Base-by-base conservation (phyloP, 228 moss, liverwort and hornwort species). In the Sphagnum fallax region DNA sequence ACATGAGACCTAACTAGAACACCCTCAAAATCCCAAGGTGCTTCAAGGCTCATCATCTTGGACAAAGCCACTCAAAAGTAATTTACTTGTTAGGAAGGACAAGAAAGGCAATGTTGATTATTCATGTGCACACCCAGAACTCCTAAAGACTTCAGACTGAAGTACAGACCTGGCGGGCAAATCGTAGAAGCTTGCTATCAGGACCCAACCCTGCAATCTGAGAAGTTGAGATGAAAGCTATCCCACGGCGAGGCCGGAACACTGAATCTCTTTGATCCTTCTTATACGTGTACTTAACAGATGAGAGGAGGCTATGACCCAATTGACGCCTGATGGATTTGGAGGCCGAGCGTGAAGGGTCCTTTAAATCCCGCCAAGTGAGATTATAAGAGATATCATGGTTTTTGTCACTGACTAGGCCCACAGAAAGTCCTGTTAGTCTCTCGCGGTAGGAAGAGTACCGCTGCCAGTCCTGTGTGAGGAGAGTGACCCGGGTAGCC, bases 401-500 rank as follows among this genome's bases (percentile, higher is more conserved):
- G 67, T 79, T 83, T 65, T 90, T 84, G 47, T 98, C 94, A 75
- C 92, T 90, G 15, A 98, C 67, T 73, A 98, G 78, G 63, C 92
- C 94, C 14, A 98, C 79, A 32, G 94, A 82, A 69, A 98, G 86
- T 47, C 98, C 98, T 15, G 90, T 84, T 63, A 98, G 77, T 50
- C 84, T 87, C 79, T 98, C 98, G 53, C 94, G 82, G 58, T 92
- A 98, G 48, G 98, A 98, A 4, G 98, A 98, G 79, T 90, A 91
- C 16, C 91, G 90, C 65, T 94, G 94, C 91, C 91, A 92, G 64
- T 98, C 98, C 75, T 98, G 98, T n/a, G 98, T 94, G n/a, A 92
- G 78, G 50, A 92, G 81, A 52, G 93, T 92, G 48, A 83, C 76
- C 18, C 98, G 87, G 51, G 91, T 89, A 14, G 89, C 73, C 77